These are phyloP conservation scores for Xylariaceae sp. DNA, from an alignment of 2,329 filamentous ascomycete species.

Conservation along the genomic window DNA sequence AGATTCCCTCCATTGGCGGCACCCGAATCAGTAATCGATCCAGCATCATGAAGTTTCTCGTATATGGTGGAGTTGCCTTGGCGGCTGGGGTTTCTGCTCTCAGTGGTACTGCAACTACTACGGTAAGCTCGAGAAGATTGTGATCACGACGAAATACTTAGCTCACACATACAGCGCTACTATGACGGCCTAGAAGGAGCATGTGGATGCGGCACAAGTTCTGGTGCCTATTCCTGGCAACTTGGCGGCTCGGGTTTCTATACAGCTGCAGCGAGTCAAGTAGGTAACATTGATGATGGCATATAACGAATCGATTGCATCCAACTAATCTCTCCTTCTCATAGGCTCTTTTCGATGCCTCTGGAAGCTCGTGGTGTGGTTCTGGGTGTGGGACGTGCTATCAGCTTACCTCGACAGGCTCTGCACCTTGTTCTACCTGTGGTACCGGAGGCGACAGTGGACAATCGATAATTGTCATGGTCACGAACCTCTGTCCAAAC, in stretches of 20 bases:
- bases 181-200: not conserved
- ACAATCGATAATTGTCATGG: not conserved
- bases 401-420: not conserved
- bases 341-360: not conserved
- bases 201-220: not conserved
- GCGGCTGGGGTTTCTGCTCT: not conserved
- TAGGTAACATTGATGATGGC: not conserved
- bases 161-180: not conserved
- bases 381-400: not conserved
- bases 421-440: not conserved
- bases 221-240: not conserved
- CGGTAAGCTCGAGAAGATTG: not conserved
- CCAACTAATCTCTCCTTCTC: not conserved
- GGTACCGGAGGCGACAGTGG: not conserved
- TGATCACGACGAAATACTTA: not conserved
- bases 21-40: not conserved
- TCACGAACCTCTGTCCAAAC: conserved; percentile 1
- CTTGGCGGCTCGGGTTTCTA: not conserved
- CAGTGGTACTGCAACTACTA: not conserved
- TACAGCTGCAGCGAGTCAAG: not conserved
- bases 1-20: no score
- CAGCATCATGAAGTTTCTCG: conserved; percentile 18
- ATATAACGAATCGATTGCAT: not conserved
- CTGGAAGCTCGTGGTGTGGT: not conserved
- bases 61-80: not conserved